Evolutionary conservation across 139 green algal genomes (phyloP), one percentile per base, ranked within the genome.

Genomic region (Chlorella sp.): DNA sequence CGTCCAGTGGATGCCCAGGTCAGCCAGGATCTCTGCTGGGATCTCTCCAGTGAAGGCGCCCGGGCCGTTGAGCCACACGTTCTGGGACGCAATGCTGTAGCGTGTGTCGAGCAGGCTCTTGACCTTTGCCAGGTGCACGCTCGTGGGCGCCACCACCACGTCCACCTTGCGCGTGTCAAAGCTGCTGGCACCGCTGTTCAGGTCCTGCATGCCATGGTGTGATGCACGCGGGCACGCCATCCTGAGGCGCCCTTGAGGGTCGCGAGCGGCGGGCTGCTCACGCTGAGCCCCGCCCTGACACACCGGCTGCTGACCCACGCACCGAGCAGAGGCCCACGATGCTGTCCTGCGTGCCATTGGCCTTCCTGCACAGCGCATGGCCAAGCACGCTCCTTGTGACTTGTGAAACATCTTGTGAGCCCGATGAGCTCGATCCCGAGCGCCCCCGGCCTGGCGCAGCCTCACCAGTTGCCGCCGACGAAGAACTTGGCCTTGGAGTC

Each of bases 21-120:
- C 87, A 4, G 71, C 35, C 26, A 94, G 83, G 78, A 89, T 88
- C 55, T 95, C 90, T 10, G 88, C 87, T n/a, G 74, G 76, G 31
- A 98, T 81, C 82, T 99, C 95, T 33, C 95, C 95, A 20, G 95
- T 99, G 82, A 91, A 99, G 0, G 95, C 95, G 5, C 95, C 95
- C 35, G 78, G 80, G n/a, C 78, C 84, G 36, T 87, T 80, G 24
- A 87, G 77, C 92, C 92, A 98, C 79, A 92, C 96, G 81, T 99
- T 96, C 82, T 99, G 95, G 1, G 94, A 92, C 0, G 91, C 73
- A 31, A 98, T 83, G 69, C 92, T 42, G 65, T 88, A 93, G 2
- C 61, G 62, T 0, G 31, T 50, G 65, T 78, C 72, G 1, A 92
- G 36, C 24, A 63, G 61, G 50, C 66, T 74, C 67, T 83, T 76